These are phyloP conservation scores for Suhomyces panamericanus DNA, from an alignment of 1,139 yeast genomes.

Conservation along the genomic window DNA sequence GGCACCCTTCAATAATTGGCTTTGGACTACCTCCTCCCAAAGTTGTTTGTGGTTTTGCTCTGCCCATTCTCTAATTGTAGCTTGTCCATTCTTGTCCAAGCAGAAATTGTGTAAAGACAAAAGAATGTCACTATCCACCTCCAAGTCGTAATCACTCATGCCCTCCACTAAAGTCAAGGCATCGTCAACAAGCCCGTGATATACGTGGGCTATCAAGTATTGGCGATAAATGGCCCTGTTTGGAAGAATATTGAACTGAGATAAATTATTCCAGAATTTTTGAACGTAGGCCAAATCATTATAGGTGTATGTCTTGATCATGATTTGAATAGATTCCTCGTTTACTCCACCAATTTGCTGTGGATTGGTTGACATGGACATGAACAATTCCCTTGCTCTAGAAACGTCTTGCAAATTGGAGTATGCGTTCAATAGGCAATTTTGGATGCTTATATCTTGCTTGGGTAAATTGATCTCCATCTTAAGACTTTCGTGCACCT, in stretches of 20 bases:
- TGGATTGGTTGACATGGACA: conserved; percentile 55
- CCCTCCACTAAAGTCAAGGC: conserved; percentile 56
- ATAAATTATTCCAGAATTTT: conserved; percentile 62
- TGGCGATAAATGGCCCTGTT: conserved; percentile 59
- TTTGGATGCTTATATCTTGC: conserved; percentile 59
- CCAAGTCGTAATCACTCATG: conserved; percentile 54
- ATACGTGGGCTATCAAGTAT: conserved; percentile 71
- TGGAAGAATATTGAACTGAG: conserved; percentile 55
- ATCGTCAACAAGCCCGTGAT: conserved; percentile 59
- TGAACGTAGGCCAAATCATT: conserved; percentile 60
- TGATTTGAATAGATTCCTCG: conserved; percentile 67
- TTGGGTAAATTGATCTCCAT: conserved; percentile 61
- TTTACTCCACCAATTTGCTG: conserved; percentile 54
- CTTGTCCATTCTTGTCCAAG: conserved; percentile 48
- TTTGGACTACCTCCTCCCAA: conserved; percentile 48
- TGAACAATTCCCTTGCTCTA: conserved; percentile 62
- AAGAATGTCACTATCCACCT: conserved; percentile 51
- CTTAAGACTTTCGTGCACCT: conserved; percentile 63
- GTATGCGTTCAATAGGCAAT: conserved; percentile 67
- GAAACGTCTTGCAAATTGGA: conserved; percentile 61
- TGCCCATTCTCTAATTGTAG: conserved; percentile 57
- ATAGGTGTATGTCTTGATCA: conserved; percentile 67
- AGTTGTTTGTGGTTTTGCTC: conserved; percentile 34
- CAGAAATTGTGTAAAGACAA: conserved; percentile 64
- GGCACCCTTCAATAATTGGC: conserved; percentile 42